Evolutionary conservation across 1,284 basidiomycete species (phyloP), one percentile per base, ranked within the genome.

Genomic region (Naganishia sp.): DNA sequence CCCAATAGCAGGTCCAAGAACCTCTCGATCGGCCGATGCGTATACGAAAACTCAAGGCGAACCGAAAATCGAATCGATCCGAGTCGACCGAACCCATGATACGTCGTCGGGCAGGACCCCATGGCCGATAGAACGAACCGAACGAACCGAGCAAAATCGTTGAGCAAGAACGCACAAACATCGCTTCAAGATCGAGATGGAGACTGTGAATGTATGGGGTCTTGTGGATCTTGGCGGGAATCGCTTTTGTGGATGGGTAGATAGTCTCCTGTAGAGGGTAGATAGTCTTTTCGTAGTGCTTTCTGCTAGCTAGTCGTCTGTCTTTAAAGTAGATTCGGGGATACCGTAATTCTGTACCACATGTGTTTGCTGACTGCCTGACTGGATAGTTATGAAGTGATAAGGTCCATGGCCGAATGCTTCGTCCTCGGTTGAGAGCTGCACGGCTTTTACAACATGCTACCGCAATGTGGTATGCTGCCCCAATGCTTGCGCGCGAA

Each of bases 201-300:
- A 42, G 15, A 45, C 46, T 21, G 17, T 25, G 42, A 57, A 28
- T 43, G 47, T 21, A 49, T 25, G n/a, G 35, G 35, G 2, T 39
- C 9, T n/a, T 13, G 45, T 47, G 18, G 18, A 32, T 15, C 21
- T 10, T 23, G 9, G 15, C 18, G 23, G 45, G 35, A 41, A 41
- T 21, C 18, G 47, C 5, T 15, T 57, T 45, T 25, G 41, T 23
- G 54, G 11, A 25, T 45, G 17, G 15, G 25, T 57, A 57, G 43
- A 28, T 57, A 46, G 55, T 45, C 52, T 28, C 45, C 25, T 57
- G 42, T 57, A 57, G 55, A 25, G 53, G 18, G 53, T 55, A 55
- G 42, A 28, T 57, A 46, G 23, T 57, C 9, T 46, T 49, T 49
- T 6, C n/a, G 21, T 49, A 49, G 47, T 43, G 42, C 18, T 15